Conservation (phyloP, 495 filamentous ascomycete species). For the Penicillium soppii region DNA sequence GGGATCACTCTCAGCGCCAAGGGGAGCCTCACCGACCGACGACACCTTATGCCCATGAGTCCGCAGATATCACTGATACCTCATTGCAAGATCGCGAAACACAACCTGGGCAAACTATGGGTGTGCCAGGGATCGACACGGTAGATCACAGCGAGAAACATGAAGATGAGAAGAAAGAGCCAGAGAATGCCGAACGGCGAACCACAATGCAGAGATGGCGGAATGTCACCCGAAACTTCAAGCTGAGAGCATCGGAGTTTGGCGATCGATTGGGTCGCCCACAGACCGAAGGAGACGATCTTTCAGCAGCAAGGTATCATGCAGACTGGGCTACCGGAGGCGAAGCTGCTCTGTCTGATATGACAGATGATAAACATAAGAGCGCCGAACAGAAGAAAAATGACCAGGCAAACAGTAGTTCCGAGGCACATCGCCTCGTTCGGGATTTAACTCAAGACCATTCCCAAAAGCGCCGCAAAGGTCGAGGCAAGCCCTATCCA, state of each 20-base stretch:
- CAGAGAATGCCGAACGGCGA: not conserved
- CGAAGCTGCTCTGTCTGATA: slow-evolving; percentile 23
- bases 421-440: slow-evolving; percentile 30
- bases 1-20: slow-evolving; percentile 6
- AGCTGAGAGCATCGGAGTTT: slow-evolving; percentile 2
- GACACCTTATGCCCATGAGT: slow-evolving; percentile 15
- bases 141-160: slow-evolving; percentile 3
- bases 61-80: slow-evolving; percentile 16
- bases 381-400: slow-evolving; percentile 25
- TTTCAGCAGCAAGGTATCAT: slow-evolving; percentile 23
- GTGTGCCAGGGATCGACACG: not conserved
- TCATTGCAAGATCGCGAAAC: slow-evolving; percentile 10
- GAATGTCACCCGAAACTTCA: not conserved
- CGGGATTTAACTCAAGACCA: slow-evolving; percentile 35
- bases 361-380: slow-evolving; percentile 34
- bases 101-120: not conserved
- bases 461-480: slow-evolving; percentile 23
- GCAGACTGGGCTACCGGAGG: slow-evolving; percentile 29
- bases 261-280: slow-evolving; percentile 22
- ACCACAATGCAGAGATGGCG: slow-evolving; percentile 1
- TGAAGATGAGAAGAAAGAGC: not conserved
- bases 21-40: slow-evolving; percentile 12
- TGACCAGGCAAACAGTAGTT: slow-evolving; percentile 17
- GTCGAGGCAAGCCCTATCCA: slow-evolving; percentile 18
- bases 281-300: slow-evolving; percentile 22